phyloP scores from a whole-genome alignment of 768 basidiomycete genomes.

The Pleurotus pulmonarius region DNA sequence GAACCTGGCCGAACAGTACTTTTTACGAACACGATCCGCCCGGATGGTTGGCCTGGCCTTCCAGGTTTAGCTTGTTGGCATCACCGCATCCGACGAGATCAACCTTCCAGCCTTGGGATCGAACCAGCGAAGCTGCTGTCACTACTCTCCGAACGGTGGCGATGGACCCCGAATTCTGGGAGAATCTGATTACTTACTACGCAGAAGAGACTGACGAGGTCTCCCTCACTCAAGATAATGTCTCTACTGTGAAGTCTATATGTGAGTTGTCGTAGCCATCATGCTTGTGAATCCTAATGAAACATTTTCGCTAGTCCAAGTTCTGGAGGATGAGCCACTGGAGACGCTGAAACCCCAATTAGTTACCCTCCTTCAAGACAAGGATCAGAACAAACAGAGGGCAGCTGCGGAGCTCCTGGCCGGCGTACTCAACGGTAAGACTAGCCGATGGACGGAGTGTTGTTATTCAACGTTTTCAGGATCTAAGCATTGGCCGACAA shows the following conservation, averaged over 20 bases:
- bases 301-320: conserved; percentile 49
- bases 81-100: conserved; percentile 44
- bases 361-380: conserved; percentile 59
- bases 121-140: conserved; percentile 45
- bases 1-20: conserved; percentile 27
- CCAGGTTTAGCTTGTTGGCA: conserved; percentile 40
- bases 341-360: conserved; percentile 57
- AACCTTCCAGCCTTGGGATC: conserved; percentile 60
- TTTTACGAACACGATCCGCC: conserved; percentile 53
- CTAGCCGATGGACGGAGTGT: not conserved
- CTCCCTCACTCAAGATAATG: conserved; percentile 61
- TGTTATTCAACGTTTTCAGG: conserved; percentile 33
- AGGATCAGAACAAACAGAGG: conserved; percentile 83
- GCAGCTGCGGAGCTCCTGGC: conserved; percentile 84
- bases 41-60: conserved; percentile 71
- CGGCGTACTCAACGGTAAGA: conserved; percentile 59
- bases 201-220: conserved; percentile 76
- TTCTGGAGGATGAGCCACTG: conserved; percentile 73
- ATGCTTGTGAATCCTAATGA: not conserved
- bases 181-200: conserved; percentile 62
- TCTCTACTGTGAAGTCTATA: conserved; percentile 71
- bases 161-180: conserved; percentile 57
- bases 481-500: conserved; percentile 82
- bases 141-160: conserved; percentile 45
- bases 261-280: conserved; percentile 35